phyloP scores from a whole-genome alignment of 108 stramenopile genomes.

The Cylindrotheca closterium region DNA sequence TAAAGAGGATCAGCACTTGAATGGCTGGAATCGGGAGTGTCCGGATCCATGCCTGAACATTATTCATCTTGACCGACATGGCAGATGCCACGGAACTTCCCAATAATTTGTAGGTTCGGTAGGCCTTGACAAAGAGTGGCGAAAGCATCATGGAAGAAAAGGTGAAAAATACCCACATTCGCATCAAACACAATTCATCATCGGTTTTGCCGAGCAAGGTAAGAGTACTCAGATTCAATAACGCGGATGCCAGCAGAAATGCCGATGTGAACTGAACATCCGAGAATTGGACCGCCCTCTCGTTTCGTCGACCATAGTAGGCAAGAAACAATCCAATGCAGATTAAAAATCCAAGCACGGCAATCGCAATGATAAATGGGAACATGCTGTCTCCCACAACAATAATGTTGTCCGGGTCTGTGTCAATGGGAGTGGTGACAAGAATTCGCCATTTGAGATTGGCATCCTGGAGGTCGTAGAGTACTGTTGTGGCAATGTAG shows the following conservation, averaged over 20 bases:
- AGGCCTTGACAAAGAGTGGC: conserved; percentile 48
- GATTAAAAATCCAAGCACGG: conserved; percentile 12
- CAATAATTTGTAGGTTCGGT: conserved; percentile 42
- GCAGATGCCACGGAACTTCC: conserved; percentile 9
- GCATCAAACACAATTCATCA: conserved; percentile 29
- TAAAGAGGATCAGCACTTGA: conserved; percentile 25
- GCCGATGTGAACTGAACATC: conserved; percentile 54
- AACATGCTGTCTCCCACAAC: conserved; percentile 21
- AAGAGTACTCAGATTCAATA: conserved; percentile 36
- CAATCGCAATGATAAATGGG: conserved; percentile 22
- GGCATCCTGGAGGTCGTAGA: conserved; percentile 17
- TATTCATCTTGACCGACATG: conserved; percentile 15
- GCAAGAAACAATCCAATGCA: conserved; percentile 20
- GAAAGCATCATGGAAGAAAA: conserved; percentile 30
- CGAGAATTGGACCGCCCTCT: conserved; percentile 21
- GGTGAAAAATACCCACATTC: conserved; percentile 48
- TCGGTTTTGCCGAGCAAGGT: conserved; percentile 35
- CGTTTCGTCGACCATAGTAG: conserved; percentile 25
- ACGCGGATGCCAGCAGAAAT: conserved; percentile 39
- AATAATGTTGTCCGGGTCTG: conserved; percentile 17
- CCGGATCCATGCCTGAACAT: conserved; percentile 19
- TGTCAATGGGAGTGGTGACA: conserved; percentile 25
- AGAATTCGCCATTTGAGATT: conserved; percentile 37
- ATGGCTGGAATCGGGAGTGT: conserved; percentile 33
- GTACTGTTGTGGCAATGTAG: conserved; percentile 25